Evolutionary conservation across 768 basidiomycete species (phyloP).

Genomic region (Suillus weaverae): DNA sequence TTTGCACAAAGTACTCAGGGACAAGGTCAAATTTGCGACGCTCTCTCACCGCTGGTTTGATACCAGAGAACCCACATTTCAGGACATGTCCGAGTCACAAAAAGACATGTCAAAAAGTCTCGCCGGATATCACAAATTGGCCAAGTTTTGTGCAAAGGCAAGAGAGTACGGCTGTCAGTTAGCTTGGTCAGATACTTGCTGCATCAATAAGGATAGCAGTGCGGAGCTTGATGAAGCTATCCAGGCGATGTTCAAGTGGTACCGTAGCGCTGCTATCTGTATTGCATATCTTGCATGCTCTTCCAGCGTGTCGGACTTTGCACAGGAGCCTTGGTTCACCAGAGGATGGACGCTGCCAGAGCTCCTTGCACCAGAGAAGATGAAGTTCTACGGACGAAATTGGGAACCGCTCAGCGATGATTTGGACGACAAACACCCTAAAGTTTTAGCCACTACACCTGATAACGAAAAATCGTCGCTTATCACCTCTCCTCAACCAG

Average conservation of each 20-base stretch:
- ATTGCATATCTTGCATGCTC: conserved; percentile 22
- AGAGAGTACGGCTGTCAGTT: conserved; percentile 19
- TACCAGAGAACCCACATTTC: conserved; percentile 17
- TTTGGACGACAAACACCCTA: conserved; percentile 12
- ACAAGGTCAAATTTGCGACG: conserved; percentile 2
- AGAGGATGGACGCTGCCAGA: conserved; percentile 23
- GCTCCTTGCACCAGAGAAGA: conserved; percentile 13
- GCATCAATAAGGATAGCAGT: conserved; percentile 27
- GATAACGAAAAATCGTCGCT: conserved; percentile 11
- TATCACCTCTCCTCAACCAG: background rate
- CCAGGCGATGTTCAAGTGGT: conserved; percentile 31
- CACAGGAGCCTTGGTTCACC: conserved; percentile 22
- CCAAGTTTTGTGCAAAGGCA: conserved; percentile 18
- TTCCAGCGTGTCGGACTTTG: conserved; percentile 11
- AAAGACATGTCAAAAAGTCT: background rate
- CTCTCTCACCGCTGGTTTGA: conserved; percentile 24
- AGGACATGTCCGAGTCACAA: conserved; percentile 8
- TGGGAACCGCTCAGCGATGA: conserved; percentile 18
- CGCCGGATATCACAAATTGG: conserved; percentile 21
- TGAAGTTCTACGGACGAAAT: conserved; percentile 20
- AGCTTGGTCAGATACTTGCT: conserved; percentile 26
- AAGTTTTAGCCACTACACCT: conserved; percentile 1
- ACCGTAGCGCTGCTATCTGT: conserved; percentile 23
- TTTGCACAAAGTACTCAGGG: background rate
- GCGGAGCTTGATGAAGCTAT: conserved; percentile 32